A percentile compares a stretch with the other conserved stretches of the same genome.
phyloP scores from a whole-genome alignment of 192 early-diverging fungal species.

The Lobosporangium transversale region DNA sequence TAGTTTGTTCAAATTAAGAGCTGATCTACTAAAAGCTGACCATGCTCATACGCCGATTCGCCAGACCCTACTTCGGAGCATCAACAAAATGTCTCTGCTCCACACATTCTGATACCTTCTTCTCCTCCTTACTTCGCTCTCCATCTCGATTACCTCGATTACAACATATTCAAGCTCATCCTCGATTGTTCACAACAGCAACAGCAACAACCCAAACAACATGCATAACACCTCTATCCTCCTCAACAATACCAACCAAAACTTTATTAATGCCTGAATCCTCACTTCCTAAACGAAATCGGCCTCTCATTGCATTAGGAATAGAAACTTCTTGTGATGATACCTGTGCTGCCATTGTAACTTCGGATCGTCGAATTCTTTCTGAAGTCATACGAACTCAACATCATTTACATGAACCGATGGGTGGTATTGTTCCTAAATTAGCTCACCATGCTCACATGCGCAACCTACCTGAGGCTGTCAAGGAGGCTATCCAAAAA shows the following conservation, averaged over 20 bases:
- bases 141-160: no score
- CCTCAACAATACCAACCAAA: neutral
- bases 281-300: neutral
- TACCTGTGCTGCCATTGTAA: slow-evolving; percentile 79
- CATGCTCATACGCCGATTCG: slow-evolving; percentile 6
- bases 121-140: neutral
- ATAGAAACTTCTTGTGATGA: slow-evolving; percentile 87
- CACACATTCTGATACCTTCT: no score
- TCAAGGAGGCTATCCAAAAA: slow-evolving; percentile 66
- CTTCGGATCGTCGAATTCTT: slow-evolving; percentile 69
- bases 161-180: no score
- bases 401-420: slow-evolving; percentile 71
- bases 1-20: no score
- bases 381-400: slow-evolving; percentile 71
- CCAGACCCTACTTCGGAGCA: slow-evolving; percentile 2
- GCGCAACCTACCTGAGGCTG: slow-evolving; percentile 67
- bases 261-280: neutral
- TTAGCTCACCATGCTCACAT: slow-evolving; percentile 74
- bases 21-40: neutral
- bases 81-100: neutral
- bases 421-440: slow-evolving; percentile 81
- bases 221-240: neutral
- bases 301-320: slow-evolving; percentile 65
- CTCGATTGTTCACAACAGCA: neutral
- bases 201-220: neutral